phyloP scores from a whole-genome alignment of 2,329 filamentous ascomycete species.

The Aspergillus pseudonomiae region DNA sequence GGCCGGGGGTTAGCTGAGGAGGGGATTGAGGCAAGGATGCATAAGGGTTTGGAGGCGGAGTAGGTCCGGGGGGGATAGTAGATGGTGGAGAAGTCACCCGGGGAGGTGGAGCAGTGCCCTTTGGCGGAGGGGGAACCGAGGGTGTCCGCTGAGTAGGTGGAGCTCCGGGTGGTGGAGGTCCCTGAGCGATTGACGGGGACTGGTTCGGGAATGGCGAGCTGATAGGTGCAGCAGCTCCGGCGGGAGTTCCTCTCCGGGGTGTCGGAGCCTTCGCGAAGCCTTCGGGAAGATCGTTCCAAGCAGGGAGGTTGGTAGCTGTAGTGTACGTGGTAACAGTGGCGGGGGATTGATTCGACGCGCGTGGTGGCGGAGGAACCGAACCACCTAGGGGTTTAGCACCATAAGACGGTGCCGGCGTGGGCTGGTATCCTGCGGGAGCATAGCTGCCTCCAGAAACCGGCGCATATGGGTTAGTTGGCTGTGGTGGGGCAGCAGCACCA shows the following conservation, averaged over 20 bases:
- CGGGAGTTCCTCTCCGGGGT: constrained; percentile 74
- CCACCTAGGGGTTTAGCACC: constrained; percentile 50
- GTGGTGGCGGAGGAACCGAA: constrained; percentile 62
- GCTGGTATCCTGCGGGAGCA: constrained; percentile 58
- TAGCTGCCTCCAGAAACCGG: constrained; percentile 35
- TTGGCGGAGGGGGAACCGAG: constrained; percentile 81
- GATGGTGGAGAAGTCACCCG: constrained; percentile 72
- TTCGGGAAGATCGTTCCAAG: constrained; percentile 95
- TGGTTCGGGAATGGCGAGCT: constrained; percentile 76
- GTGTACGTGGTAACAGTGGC: constrained; percentile 64
- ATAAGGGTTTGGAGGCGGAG: constrained; percentile 47
- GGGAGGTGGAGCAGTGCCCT: constrained; percentile 68
- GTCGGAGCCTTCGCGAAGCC: constrained; percentile 73
- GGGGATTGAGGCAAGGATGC: constrained; percentile 46
- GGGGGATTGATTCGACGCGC: constrained; percentile 68
- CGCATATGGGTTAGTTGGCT: constrained; percentile 33
- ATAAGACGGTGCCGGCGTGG: constrained; percentile 51
- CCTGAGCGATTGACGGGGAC: constrained; percentile 46
- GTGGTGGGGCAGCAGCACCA: constrained; percentile 16
- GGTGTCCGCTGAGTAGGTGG: constrained; percentile 66
- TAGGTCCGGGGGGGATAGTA: constrained; percentile 67
- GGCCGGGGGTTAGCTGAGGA: constrained; percentile 40
- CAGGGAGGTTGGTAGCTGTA: constrained; percentile 70
- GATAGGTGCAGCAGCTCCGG: constrained; percentile 61
- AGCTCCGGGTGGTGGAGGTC: constrained; percentile 60